phyloP scores from a whole-genome alignment of 352 stramenopile genomes.

The Pythium folliculosum region DNA sequence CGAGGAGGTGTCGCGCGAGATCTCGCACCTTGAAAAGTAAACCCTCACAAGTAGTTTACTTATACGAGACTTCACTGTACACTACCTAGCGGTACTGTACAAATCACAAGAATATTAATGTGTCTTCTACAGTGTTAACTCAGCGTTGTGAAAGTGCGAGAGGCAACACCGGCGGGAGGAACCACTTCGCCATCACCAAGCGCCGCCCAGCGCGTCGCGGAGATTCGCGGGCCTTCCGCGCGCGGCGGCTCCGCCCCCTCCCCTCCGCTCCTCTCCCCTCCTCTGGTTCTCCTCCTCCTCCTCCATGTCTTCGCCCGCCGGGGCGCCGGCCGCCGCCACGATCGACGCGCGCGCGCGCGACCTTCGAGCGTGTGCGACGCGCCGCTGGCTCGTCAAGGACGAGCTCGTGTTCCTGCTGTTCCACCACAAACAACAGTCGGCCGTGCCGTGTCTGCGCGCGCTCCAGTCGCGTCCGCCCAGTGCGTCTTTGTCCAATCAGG shows the following conservation, averaged over 20 bases:
- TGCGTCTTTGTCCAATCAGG: constrained; percentile 31
- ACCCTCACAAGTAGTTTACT: not conserved
- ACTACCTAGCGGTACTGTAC: not conserved
- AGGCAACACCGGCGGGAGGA: not conserved
- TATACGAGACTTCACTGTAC: not conserved
- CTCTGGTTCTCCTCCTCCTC: not conserved
- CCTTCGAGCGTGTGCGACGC: constrained; percentile 34
- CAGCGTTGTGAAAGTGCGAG: constrained; percentile 7
- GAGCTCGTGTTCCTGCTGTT: constrained; percentile 76
- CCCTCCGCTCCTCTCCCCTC: not conserved
- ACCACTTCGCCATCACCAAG: constrained; percentile 7
- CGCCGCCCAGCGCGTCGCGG: not conserved
- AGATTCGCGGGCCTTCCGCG: not conserved
- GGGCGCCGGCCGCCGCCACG: not conserved
- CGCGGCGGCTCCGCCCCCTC: not conserved
- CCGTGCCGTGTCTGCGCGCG: constrained; percentile 42
- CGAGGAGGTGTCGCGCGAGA: not conserved
- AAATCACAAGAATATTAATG: constrained; percentile 1
- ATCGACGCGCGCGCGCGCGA: constrained; percentile 24
- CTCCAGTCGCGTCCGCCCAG: constrained; percentile 58
- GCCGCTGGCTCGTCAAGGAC: constrained; percentile 84
- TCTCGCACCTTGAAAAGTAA: not conserved
- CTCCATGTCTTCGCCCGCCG: constrained; percentile 6
- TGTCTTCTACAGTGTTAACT: constrained; percentile 5
- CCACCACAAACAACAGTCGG: constrained; percentile 44